Percentiles rank a stretch among this genome's conserved stretches.
Conservation (phyloP, 2,329 filamentous ascomycete species). For the Penicillium glabrum region DNA sequence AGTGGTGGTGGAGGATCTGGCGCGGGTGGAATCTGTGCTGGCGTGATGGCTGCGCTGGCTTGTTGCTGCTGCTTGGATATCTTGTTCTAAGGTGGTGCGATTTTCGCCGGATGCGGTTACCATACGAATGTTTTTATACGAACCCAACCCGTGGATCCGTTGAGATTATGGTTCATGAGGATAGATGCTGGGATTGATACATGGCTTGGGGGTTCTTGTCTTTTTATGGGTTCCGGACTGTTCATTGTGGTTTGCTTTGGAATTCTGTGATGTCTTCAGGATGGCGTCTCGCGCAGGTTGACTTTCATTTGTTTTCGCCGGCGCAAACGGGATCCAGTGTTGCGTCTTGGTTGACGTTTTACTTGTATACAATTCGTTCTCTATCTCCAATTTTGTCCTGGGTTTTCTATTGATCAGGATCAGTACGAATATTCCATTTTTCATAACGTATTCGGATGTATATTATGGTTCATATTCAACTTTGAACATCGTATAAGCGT, state of each 20-base stretch:
- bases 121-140: neutral
- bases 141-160: neutral
- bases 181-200: neutral
- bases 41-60: slow-evolving; percentile 48
- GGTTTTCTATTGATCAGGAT: neutral
- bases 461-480: neutral
- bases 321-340: slow-evolving; percentile 15
- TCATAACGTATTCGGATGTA: neutral
- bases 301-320: slow-evolving; percentile 9
- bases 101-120: neutral
- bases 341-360: slow-evolving; percentile 1
- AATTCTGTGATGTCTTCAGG: neutral
- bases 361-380: slow-evolving; percentile 12
- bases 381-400: neutral
- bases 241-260: neutral
- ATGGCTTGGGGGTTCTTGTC: neutral
- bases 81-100: slow-evolving; percentile 34
- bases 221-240: neutral
- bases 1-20: slow-evolving; percentile 25
- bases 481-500: neutral
- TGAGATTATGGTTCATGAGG: neutral
- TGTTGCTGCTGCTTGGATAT: slow-evolving; percentile 54
- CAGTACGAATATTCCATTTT: neutral
- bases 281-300: slow-evolving; percentile 13
- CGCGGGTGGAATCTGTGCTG: slow-evolving; percentile 46